These are phyloP conservation scores for Colletotrichum phormii DNA, from an alignment of 2,329 filamentous ascomycete species.

Conservation along the genomic window DNA sequence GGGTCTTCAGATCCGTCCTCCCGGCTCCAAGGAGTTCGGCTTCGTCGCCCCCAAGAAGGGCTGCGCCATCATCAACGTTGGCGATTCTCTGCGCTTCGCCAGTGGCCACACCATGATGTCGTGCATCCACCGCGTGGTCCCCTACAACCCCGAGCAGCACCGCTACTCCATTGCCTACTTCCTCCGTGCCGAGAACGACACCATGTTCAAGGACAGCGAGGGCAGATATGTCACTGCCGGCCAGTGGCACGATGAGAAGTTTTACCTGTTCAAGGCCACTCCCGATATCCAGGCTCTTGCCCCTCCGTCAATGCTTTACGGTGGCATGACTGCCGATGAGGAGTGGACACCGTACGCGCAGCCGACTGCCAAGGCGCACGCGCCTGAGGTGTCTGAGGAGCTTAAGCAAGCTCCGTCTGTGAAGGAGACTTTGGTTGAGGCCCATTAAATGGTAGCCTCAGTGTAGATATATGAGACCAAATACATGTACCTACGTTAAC, in stretches of 20 bases:
- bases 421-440: conserved; percentile 29
- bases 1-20: conserved; percentile 67
- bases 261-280: conserved; percentile 34
- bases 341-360: conserved; percentile 32
- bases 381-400: conserved; percentile 7
- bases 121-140: conserved; percentile 69
- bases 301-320: conserved; percentile 60
- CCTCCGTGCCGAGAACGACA: conserved; percentile 66
- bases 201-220: conserved; percentile 66
- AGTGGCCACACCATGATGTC: conserved; percentile 64
- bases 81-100: conserved; percentile 68
- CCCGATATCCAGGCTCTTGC: conserved; percentile 55
- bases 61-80: conserved; percentile 67
- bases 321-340: conserved; percentile 54
- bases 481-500: neutral
- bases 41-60: conserved; percentile 65
- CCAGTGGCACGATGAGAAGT: conserved; percentile 66
- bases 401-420: conserved; percentile 21
- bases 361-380: conserved; percentile 27
- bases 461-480: neutral
- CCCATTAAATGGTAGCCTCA: conserved; percentile 8
- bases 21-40: conserved; percentile 57
- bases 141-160: conserved; percentile 53
- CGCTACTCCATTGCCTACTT: conserved; percentile 71
- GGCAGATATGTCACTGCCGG: conserved; percentile 64